Evolutionary conservation across 2,329 filamentous ascomycete genomes (phyloP).

Genomic region (Xylariaceae sp.): DNA sequence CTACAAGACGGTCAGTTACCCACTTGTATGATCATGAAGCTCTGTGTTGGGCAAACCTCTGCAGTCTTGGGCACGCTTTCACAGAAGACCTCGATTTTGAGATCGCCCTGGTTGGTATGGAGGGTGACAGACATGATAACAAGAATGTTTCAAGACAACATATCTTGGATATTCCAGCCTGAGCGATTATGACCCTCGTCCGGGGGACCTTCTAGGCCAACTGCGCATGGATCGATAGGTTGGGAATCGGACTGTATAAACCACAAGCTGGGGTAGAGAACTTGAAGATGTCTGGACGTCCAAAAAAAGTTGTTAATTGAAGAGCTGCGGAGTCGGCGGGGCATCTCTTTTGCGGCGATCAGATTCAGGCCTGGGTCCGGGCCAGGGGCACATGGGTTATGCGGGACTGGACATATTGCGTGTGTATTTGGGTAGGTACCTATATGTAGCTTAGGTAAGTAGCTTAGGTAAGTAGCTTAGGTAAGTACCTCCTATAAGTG

Average conservation of each 20-base stretch:
- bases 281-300: no score
- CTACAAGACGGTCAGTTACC: constrained; percentile 44
- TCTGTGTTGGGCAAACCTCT: constrained; percentile 57
- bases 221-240: not conserved
- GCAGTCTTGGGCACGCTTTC: constrained; percentile 91
- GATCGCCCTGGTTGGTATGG: constrained; percentile 84
- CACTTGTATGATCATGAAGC: not conserved
- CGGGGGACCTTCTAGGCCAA: no score
- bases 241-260: no score
- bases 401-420: no score
- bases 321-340: not conserved
- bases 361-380: not conserved
- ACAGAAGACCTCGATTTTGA: constrained; percentile 97
- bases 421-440: no score
- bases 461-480: no score
- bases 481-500: no score
- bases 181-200: no score
- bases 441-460: no score
- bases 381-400: not conserved
- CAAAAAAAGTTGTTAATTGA: not conserved
- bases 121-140: constrained; percentile 68
- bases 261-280: no score
- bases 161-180: not conserved
- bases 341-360: not conserved
- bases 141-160: constrained; percentile 1